Evolutionary conservation across 108 stramenopile genomes (phyloP), one percentile per base, ranked within the genome.

Genomic region (Fragilaria crotonensis): DNA sequence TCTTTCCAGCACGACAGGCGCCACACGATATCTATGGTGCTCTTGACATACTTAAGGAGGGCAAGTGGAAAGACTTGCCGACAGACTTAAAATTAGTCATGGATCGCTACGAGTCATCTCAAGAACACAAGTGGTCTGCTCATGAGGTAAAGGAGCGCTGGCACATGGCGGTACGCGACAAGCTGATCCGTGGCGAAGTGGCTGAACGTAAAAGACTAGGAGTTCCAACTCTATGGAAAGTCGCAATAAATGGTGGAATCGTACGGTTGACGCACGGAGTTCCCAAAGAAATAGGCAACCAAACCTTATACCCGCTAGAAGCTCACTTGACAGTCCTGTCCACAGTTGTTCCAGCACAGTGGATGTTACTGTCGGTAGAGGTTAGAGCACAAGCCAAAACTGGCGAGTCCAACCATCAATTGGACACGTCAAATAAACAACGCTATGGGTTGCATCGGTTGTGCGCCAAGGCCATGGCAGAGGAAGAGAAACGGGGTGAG

Each of bases 381-480:
- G 81, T 84, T 7, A 70, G 72, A 36, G 86, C 78, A 25, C 66
- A 73, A 46, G 84, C 87, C 23, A 89, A 88, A 60, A 93, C 91
- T 7, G 91, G 91, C 27, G 87, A 93, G 65, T 87, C 83, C 36
- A 83, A 87, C 69, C 88, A 93, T 75, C 91, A 89, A 67, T 50
- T 93, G 22, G 78, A 68, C 3, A 76, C 81, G 50, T 74, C 78
- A 25, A 78, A 79, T 67, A 75, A 79, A 64, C 91, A 93, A 73
- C 79, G 80, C 63, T 89, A 83, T 55, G 84, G 85, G 65, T 63
- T 93, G 64, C 91, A 93, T 71, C 71, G 85, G 61, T 64, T 93
- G 48, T 84, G 87, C 44, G 87, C 80, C 27, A 52, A 80, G 33
- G 76, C 81, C 47, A 93, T 93, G 91, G 67, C 66, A 9, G 64